phyloP scores from a whole-genome alignment of 2,329 filamentous ascomycete genomes.

The Scopulariopsis brevicaulis region DNA sequence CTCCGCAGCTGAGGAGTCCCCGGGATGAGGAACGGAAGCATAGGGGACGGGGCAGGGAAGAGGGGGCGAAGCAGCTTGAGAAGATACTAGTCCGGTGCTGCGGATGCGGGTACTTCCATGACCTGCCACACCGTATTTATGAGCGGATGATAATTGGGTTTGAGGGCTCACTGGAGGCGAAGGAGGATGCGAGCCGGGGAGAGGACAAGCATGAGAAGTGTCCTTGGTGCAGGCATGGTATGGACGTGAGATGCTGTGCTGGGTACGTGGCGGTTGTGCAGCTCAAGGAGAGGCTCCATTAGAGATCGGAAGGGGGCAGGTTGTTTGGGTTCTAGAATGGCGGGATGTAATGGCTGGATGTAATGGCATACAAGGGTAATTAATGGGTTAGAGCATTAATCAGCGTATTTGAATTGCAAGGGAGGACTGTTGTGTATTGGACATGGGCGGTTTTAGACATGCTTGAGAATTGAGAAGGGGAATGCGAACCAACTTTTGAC shows the following conservation, averaged over 20 bases:
- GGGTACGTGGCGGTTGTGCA: conserved; percentile 58
- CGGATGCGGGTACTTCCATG: conserved; percentile 51
- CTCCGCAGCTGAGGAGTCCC: not conserved
- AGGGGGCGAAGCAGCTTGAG: conserved; percentile 24
- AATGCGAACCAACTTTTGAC: too few relatives aligned
- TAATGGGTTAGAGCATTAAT: too few relatives aligned
- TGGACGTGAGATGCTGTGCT: conserved; percentile 58
- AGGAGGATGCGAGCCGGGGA: conserved; percentile 9
- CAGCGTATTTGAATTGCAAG: too few relatives aligned
- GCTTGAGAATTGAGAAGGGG: too few relatives aligned
- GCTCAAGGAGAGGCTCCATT: conserved; percentile 51
- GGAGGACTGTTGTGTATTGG: too few relatives aligned
- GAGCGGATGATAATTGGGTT: conserved; percentile 42
- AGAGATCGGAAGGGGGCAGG: conserved; percentile 1
- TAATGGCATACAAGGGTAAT: too few relatives aligned
- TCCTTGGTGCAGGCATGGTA: conserved; percentile 61
- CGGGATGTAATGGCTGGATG: not conserved
- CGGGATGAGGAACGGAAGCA: conserved; percentile 15
- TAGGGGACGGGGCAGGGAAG: not conserved
- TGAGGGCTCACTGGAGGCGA: not conserved
- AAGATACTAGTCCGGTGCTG: conserved; percentile 59
- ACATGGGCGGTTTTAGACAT: too few relatives aligned
- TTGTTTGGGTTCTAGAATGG: not conserved
- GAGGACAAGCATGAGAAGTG: conserved; percentile 39
- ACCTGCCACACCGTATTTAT: conserved; percentile 53